Conservation (phyloP, 768 basidiomycete species). For the Baorangia bicolor region DNA sequence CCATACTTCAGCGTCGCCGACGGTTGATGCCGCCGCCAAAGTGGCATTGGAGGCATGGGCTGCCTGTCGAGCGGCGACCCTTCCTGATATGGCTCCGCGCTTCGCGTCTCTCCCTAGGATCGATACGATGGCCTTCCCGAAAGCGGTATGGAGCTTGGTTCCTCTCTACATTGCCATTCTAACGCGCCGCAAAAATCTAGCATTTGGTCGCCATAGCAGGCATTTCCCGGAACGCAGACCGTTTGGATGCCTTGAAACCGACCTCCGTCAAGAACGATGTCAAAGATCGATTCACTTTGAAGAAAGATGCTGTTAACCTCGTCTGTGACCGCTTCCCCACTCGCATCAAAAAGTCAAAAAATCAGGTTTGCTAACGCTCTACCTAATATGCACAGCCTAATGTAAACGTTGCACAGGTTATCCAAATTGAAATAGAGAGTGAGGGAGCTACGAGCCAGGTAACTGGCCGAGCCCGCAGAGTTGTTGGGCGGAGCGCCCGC, state of each 20-base stretch:
- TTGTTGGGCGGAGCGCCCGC: slow-evolving; percentile 38
- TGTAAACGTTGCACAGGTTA: slow-evolving; percentile 8
- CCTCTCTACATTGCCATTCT: background rate
- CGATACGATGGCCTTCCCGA: slow-evolving; percentile 27
- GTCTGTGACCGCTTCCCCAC: slow-evolving; percentile 44
- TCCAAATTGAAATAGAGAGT: slow-evolving; percentile 19
- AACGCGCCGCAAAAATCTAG: slow-evolving; percentile 24
- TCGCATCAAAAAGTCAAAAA: slow-evolving; percentile 36
- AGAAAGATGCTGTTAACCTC: slow-evolving; percentile 35
- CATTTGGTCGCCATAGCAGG: slow-evolving; percentile 46
- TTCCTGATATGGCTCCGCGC: slow-evolving; percentile 18
- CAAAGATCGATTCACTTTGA: slow-evolving; percentile 21
- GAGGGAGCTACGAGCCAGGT: slow-evolving; percentile 4
- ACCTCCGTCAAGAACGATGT: slow-evolving; percentile 43
- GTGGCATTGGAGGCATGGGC: slow-evolving; percentile 47
- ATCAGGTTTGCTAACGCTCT: slow-evolving; percentile 37
- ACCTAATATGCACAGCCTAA: no score
- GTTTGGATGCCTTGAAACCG: slow-evolving; percentile 50
- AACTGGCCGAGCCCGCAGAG: slow-evolving; percentile 21
- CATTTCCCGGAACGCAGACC: slow-evolving; percentile 43
- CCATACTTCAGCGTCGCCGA: slow-evolving; percentile 17
- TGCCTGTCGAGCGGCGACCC: slow-evolving; percentile 37
- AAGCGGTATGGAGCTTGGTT: slow-evolving; percentile 25
- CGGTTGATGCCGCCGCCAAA: slow-evolving; percentile 2
- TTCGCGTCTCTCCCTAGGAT: slow-evolving; percentile 20